Evolutionary conservation across 148 eudicot species (phyloP), one percentile per base, ranked within the genome.

Genomic region (Heliamphora exappendiculata): DNA sequence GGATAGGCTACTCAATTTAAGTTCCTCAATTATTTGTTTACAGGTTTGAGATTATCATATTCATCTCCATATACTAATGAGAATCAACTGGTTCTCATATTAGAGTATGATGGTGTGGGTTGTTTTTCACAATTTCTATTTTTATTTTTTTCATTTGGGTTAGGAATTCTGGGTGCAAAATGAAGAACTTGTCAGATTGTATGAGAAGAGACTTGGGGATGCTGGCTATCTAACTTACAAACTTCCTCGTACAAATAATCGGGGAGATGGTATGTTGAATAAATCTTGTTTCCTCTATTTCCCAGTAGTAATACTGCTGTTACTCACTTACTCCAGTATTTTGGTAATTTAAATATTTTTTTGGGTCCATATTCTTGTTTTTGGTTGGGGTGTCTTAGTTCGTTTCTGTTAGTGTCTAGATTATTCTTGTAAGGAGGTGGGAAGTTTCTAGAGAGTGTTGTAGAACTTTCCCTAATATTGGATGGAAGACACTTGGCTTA

Each of bases 131-230:
- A 20, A 42, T 44, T 49, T 31, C 29, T 17, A 57, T 45, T 49
- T 31, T 36, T 17, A 57, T 45, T 44, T 29, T 68, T 36, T 8
- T 33, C 7, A 5, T 51, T 20, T 31, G 54, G n/a, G 9, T 70
- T 14, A 84, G 87, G 89, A 85, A 75, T 85, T 87, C 71, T 87
- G 87, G 87, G 74, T 87, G 75, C 83, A 79, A 20, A 85, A 76
- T 77, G 84, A 82, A 44, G 86, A 85, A 44, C 84, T 87, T 16
- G 86, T 77, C 37, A 72, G 64, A 24, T 76, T 85, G 84, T 85
- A 82, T 49, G 86, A 85, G 63, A 85, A 79, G 74, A 65, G 83
- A 68, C 88, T 85, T 70, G 83, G 77, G 24, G 83, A 82, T 63
- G 80, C 83, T 20, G 84, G 87, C 76, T 87, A 85, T 70, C 54